Evolutionary conservation across 495 filamentous ascomycete genomes (phyloP).

Genomic region (Cryomyces minteri): DNA sequence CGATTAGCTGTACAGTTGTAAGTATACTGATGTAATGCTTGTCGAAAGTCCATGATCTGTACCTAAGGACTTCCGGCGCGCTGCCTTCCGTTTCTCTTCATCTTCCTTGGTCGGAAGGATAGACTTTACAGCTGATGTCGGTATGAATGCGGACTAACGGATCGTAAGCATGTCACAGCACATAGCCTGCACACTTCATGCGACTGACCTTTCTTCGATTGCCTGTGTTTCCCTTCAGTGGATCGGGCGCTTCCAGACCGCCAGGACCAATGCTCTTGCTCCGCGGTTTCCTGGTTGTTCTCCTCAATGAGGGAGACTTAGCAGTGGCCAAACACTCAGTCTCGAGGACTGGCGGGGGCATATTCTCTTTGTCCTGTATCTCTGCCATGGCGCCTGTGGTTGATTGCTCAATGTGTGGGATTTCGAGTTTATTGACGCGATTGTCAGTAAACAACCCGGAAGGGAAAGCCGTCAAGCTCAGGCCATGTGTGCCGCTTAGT

Average conservation of each 20-base stretch:
- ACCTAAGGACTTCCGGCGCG: conserved; percentile 75
- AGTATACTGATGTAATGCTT: neutral
- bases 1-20: conserved; percentile 44
- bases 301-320: conserved; percentile 1
- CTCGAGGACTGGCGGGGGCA: too few species aligned
- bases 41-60: conserved; percentile 1
- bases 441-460: too few species aligned
- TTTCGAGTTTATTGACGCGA: too few species aligned
- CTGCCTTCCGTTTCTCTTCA: conserved; percentile 56
- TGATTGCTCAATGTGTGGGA: too few species aligned
- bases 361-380: too few species aligned
- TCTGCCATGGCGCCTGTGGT: too few species aligned
- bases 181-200: neutral
- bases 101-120: conserved; percentile 55
- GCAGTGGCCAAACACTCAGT: too few species aligned
- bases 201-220: conserved; percentile 58
- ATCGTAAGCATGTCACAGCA: neutral
- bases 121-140: conserved; percentile 38
- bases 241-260: conserved; percentile 44
- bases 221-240: conserved; percentile 51
- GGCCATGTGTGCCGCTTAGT: too few species aligned
- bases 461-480: too few species aligned
- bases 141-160: conserved; percentile 31
- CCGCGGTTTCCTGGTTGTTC: conserved; percentile 39
- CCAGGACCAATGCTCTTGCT: conserved; percentile 94